Percentiles rank a stretch among this genome's conserved stretches.
Evolutionary conservation across 2,329 filamentous ascomycete genomes (phyloP).

Genomic region (Hypoxylon sp.): DNA sequence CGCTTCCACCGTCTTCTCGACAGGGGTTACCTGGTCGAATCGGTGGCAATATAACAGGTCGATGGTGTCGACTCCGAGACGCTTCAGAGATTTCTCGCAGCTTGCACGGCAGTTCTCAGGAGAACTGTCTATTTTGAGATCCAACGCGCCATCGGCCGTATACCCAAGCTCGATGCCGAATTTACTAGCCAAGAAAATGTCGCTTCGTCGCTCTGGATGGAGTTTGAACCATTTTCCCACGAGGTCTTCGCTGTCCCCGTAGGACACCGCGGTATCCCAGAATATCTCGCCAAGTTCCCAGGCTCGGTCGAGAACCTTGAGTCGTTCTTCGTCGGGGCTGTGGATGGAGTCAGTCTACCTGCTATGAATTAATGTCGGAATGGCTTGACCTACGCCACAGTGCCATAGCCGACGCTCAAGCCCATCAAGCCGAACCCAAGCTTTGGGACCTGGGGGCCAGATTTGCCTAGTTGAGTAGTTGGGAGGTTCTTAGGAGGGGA

Average conservation of each 20-base stretch:
- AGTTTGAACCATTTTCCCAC: constrained; percentile 62
- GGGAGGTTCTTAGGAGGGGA: constrained; percentile 31
- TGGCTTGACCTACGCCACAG: constrained; percentile 23
- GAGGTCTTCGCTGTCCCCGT: constrained; percentile 62
- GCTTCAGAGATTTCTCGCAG: constrained; percentile 58
- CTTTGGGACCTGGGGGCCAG: constrained; percentile 47
- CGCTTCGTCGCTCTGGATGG: constrained; percentile 57
- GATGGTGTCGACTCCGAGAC: constrained; percentile 65
- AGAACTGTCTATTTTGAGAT: constrained; percentile 43
- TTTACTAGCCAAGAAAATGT: constrained; percentile 62
- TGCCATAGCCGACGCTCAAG: constrained; percentile 46
- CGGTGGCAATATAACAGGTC: constrained; percentile 70
- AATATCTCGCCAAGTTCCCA: constrained; percentile 61
- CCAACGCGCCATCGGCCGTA: constrained; percentile 20
- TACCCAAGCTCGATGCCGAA: constrained; percentile 50
- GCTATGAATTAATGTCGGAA: background rate
- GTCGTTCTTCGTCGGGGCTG: constrained; percentile 46
- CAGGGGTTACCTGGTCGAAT: constrained; percentile 61
- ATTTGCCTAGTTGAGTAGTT: constrained; percentile 44
- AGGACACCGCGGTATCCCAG: constrained; percentile 63
- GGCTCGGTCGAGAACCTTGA: constrained; percentile 45
- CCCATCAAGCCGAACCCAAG: constrained; percentile 53
- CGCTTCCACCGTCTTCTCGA: constrained; percentile 64
- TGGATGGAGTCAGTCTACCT: constrained; percentile 7
- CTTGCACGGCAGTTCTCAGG: constrained; percentile 51